phyloP scores from a whole-genome alignment of 495 filamentous ascomycete species.

The Ramalina intermedia region DNA sequence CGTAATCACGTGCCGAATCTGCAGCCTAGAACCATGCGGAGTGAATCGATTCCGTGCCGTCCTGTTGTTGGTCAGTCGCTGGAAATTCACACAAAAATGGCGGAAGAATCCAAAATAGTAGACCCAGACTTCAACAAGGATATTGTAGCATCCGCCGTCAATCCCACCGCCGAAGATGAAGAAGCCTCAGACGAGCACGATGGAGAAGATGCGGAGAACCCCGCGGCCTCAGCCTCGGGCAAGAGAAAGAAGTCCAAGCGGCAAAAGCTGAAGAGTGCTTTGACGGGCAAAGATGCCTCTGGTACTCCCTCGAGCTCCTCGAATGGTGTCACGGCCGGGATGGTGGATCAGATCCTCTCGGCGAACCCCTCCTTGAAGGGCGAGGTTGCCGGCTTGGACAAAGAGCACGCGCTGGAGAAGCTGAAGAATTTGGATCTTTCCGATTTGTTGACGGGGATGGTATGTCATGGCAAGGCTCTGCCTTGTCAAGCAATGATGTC shows the following conservation, averaged over 20 bases:
- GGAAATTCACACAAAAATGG: background rate
- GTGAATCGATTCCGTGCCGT: too few species aligned
- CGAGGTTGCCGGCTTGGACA: constrained; percentile 30
- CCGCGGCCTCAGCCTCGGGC: constrained; percentile 15
- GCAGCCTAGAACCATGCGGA: too few species aligned
- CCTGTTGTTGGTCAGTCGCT: too few species aligned
- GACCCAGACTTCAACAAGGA: constrained; percentile 9
- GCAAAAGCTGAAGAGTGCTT: constrained; percentile 16
- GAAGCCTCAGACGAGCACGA: constrained; percentile 6
- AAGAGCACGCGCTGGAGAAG: constrained; percentile 40
- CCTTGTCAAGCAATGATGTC: too few species aligned
- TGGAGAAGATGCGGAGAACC: constrained; percentile 6
- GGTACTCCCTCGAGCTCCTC: constrained; percentile 18
- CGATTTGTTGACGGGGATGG: constrained; percentile 70
- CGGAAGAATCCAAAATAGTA: constrained; percentile 12
- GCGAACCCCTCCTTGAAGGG: constrained; percentile 37
- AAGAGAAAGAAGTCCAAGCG: constrained; percentile 20
- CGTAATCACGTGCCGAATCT: too few species aligned
- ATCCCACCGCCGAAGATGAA: constrained; percentile 5
- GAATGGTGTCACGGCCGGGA: constrained; percentile 27
- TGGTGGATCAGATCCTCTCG: constrained; percentile 30
- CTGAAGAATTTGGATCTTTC: constrained; percentile 59
- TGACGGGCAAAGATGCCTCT: constrained; percentile 7
- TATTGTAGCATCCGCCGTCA: constrained; percentile 4
- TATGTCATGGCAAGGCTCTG: constrained; percentile 1